Evolutionary conservation across 176 grass and related monocot genomes (phyloP), one percentile per base, ranked within the genome.

Genomic region (Poa pratensis): DNA sequence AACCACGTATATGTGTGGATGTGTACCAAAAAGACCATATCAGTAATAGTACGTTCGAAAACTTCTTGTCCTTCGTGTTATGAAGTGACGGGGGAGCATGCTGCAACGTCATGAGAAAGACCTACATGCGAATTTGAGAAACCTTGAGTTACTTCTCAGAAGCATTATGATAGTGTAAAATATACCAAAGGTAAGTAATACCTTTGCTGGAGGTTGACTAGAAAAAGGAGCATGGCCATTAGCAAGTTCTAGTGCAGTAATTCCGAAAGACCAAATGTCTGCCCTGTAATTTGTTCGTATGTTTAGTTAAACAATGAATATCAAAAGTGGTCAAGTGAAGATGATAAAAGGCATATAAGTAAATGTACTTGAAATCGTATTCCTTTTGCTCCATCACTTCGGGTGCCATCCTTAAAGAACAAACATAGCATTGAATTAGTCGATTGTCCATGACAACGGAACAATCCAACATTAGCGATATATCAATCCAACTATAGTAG

Each of bases 251-350:
- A 98, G 82, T 42, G 96, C 96, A 75, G 96, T 95, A 74, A 98
- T 98, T 27, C 93, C 96, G 67, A 98, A 95, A 30, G 96, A 95
- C 96, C 96, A 98, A 60, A 95, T 98, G 51, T 98, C 96, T 51
- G 87, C 96, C 88, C 96, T 98, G 64, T 9, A 80, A 19, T 78
- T 82, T 85, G 5, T 61, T 61, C 65, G 55, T 65, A 75, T 73
- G 30, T 79, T 79, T 27, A 10, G 67, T 71, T 63, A 68, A 59
- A n/a, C 26, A 86, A 52, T 14, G 55, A 0, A 74, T 74, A 74
- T 48, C 26, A 32, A n/a, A 48, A 0, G 64, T 40, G 74, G 8
- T 0, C 23, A n/a, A 30, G 3, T 63, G 10, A 67, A 62, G 15
- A 60, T 83, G 52, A 5, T 34, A n/a, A 81, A 26, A 75, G 51